Evolutionary conservation across 805 yeast genomes (phyloP).

Genomic region (Yarrowia divulgata): DNA sequence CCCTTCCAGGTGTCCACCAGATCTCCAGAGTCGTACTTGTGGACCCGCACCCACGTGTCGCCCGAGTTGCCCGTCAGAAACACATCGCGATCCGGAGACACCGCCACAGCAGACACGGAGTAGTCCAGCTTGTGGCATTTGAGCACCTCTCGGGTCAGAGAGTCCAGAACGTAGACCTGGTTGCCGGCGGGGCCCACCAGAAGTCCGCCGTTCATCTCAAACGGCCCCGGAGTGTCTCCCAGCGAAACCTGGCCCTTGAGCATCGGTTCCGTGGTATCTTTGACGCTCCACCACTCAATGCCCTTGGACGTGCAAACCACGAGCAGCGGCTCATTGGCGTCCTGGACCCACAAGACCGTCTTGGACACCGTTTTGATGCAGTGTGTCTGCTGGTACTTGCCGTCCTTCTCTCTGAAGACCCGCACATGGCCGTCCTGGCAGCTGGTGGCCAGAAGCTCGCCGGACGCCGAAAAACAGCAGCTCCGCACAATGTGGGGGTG

Average conservation of each 20-base stretch:
- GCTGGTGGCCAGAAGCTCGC: slow-evolving; percentile 12
- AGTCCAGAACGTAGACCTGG: slow-evolving; percentile 43
- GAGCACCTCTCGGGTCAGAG: slow-evolving; percentile 41
- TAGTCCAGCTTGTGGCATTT: slow-evolving; percentile 45
- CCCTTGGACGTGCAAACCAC: slow-evolving; percentile 44
- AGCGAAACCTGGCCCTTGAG: slow-evolving; percentile 34
- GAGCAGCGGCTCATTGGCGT: slow-evolving; percentile 39
- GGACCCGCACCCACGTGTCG: slow-evolving; percentile 50
- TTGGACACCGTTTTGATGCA: slow-evolving; percentile 35
- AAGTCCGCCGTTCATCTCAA: slow-evolving; percentile 43
- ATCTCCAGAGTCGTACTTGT: slow-evolving; percentile 71
- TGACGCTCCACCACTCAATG: slow-evolving; percentile 48
- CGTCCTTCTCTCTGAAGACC: slow-evolving; percentile 17
- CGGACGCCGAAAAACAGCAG: slow-evolving; percentile 42
- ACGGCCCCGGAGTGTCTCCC: slow-evolving; percentile 23
- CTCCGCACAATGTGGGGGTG: slow-evolving; percentile 46
- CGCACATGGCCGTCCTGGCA: slow-evolving; percentile 35
- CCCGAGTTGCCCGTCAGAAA: slow-evolving; percentile 47
- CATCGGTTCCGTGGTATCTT: slow-evolving; percentile 39
- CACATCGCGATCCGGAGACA: slow-evolving; percentile 43
- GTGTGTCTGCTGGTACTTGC: slow-evolving; percentile 2
- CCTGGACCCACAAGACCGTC: slow-evolving; percentile 35
- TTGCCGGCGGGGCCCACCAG: slow-evolving; percentile 46
- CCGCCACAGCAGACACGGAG: slow-evolving; percentile 46
- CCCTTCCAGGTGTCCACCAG: slow-evolving; percentile 88